Conservation (phyloP, 441 rosid species). For the Aleurites moluccanus region DNA sequence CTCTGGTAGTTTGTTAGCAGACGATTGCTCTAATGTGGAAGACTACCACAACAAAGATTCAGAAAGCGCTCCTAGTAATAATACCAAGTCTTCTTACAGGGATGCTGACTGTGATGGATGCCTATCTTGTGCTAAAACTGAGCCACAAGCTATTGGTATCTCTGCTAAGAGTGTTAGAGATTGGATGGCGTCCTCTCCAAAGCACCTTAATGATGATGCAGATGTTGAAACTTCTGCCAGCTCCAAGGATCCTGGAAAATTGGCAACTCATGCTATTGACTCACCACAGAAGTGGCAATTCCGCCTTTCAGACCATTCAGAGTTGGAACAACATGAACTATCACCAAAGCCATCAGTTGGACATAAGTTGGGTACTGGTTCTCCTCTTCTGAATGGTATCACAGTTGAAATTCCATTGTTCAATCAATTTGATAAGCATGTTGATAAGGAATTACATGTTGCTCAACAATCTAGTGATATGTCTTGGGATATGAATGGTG, state of each 20-base stretch:
- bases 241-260: conserved; percentile 35
- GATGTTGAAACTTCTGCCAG: conserved; percentile 29
- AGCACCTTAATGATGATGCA: conserved; percentile 29
- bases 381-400: conserved; percentile 40
- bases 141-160: conserved; percentile 23
- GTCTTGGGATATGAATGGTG: conserved; percentile 55
- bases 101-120: conserved; percentile 29
- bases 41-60: conserved; percentile 30
- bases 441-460: conserved; percentile 33
- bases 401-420: conserved; percentile 60
- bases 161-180: conserved; percentile 26
- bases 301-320: conserved; percentile 31
- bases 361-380: conserved; percentile 32
- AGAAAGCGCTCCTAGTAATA: conserved; percentile 31
- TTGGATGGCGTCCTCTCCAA: conserved; percentile 16
- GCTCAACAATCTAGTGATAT: conserved; percentile 49
- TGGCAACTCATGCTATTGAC: conserved; percentile 30
- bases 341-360: conserved; percentile 35
- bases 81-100: conserved; percentile 21
- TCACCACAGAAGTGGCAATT: conserved; percentile 35
- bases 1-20: conserved; percentile 34
- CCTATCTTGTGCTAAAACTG: conserved; percentile 29
- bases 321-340: conserved; percentile 30
- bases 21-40: conserved; percentile 34
- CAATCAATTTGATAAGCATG: conserved; percentile 41